Conservation (phyloP, 1,139 yeast species). For the Komagataea norvegica region DNA sequence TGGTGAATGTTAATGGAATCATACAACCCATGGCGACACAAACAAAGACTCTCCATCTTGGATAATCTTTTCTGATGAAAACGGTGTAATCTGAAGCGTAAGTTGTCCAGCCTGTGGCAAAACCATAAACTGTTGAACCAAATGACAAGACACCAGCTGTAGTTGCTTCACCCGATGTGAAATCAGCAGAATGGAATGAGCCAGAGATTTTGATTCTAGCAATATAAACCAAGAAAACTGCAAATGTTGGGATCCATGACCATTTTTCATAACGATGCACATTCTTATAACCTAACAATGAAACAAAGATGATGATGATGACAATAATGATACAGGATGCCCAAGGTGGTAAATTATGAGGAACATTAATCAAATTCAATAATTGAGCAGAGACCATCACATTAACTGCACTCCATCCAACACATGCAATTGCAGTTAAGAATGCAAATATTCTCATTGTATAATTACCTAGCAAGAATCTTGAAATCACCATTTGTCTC, state of each 20-base stretch:
- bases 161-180: conserved; percentile 44
- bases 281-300: conserved; percentile 79
- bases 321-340: conserved; percentile 80
- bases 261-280: conserved; percentile 81
- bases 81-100: conserved; percentile 91
- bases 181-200: conserved; percentile 44
- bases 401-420: conserved; percentile 97
- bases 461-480: conserved; percentile 70
- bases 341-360: conserved; percentile 72
- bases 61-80: conserved; percentile 66
- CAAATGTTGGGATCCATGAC: conserved; percentile 81
- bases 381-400: conserved; percentile 86
- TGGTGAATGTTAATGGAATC: conserved; percentile 64
- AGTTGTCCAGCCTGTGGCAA: conserved; percentile 94
- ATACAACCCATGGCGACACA: conserved; percentile 60
- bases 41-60: conserved; percentile 54
- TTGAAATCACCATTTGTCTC: conserved; percentile 80
- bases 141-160: conserved; percentile 79
- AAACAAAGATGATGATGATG: conserved; percentile 61
- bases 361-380: conserved; percentile 64
- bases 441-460: conserved; percentile 75
- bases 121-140: conserved; percentile 83
- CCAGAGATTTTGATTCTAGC: conserved; percentile 67
- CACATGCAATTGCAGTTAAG: conserved; percentile 79
- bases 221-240: conserved; percentile 69